phyloP scores from a whole-genome alignment of 2,329 filamentous ascomycete genomes.

The Colletotrichum endophyticum region DNA sequence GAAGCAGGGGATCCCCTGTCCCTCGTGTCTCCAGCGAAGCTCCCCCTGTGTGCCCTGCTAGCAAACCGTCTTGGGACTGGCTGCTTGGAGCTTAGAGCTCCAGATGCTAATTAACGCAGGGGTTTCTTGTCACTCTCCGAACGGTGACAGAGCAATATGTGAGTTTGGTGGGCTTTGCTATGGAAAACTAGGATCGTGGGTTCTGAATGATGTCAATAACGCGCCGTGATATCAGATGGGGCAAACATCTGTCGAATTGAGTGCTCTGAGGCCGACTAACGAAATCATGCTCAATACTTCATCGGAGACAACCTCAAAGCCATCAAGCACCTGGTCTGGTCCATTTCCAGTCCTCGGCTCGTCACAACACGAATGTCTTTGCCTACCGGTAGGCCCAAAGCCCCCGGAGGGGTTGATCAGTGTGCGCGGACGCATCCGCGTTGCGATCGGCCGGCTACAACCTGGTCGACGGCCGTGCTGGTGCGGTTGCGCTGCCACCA shows the following conservation, averaged over 20 bases:
- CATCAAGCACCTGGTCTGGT: not conserved
- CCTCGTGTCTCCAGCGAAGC: not conserved
- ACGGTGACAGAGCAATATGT: slow-evolving; percentile 17
- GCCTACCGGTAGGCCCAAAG: not conserved
- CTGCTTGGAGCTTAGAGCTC: not conserved
- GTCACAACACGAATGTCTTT: not conserved
- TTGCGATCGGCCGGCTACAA: slow-evolving; percentile 12
- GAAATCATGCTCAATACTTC: not conserved
- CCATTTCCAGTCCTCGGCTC: not conserved
- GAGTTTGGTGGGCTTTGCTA: not conserved
- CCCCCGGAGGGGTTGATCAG: not conserved
- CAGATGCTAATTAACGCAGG: slow-evolving; percentile 7
- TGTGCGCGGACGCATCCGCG: slow-evolving; percentile 7
- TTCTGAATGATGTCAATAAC: slow-evolving; percentile 9
- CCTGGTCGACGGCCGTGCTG: not conserved
- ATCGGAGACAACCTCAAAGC: not conserved
- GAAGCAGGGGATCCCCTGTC: not conserved
- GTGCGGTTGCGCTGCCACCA: not conserved
- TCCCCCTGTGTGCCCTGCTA: not conserved
- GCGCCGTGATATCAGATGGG: not conserved
- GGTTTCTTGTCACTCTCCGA: not conserved
- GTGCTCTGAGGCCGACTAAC: not conserved
- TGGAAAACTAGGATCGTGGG: slow-evolving; percentile 1
- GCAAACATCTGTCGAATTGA: not conserved
- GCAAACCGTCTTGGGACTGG: slow-evolving; percentile 4